phyloP scores from a whole-genome alignment of 441 rosid genomes.

The Croton setiger region DNA sequence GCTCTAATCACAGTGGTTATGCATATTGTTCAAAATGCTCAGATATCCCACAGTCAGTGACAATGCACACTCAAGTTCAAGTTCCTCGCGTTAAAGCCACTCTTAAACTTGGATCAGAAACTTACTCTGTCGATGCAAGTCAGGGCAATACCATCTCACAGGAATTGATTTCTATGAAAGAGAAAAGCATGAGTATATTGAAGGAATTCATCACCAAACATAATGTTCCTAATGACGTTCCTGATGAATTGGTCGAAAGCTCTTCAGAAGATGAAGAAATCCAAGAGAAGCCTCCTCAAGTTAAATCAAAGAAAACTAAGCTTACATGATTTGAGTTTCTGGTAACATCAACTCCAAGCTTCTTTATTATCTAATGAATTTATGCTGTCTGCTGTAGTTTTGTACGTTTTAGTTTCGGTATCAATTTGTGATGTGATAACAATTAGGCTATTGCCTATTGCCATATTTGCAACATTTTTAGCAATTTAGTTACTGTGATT shows the following conservation, averaged over 20 bases:
- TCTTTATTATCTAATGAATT: not conserved
- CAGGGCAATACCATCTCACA: conserved; percentile 39
- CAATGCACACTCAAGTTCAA: conserved; percentile 43
- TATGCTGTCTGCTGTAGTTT: conserved; percentile 5
- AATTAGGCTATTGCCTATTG: not conserved
- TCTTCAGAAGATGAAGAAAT: conserved; percentile 31
- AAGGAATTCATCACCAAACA: conserved; percentile 75
- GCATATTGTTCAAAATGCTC: not conserved
- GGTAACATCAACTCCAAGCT: conserved; percentile 1
- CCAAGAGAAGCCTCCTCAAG: conserved; percentile 32
- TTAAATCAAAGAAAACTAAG: conserved; percentile 60
- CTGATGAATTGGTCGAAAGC: conserved; percentile 50
- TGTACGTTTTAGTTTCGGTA: not conserved
- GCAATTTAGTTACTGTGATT: too few species aligned
- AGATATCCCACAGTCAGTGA: not conserved
- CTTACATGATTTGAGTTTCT: conserved; percentile 28
- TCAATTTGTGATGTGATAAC: not conserved
- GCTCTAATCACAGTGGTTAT: not conserved
- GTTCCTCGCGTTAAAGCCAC: conserved; percentile 38
- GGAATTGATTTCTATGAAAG: conserved; percentile 66
- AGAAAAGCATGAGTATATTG: conserved; percentile 58
- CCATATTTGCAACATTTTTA: not conserved
- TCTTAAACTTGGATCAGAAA: conserved; percentile 56
- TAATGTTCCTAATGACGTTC: conserved; percentile 64
- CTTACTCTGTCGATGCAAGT: conserved; percentile 33